phyloP scores from a whole-genome alignment of 2,329 filamentous ascomycete species.

The Nemania sp. region DNA sequence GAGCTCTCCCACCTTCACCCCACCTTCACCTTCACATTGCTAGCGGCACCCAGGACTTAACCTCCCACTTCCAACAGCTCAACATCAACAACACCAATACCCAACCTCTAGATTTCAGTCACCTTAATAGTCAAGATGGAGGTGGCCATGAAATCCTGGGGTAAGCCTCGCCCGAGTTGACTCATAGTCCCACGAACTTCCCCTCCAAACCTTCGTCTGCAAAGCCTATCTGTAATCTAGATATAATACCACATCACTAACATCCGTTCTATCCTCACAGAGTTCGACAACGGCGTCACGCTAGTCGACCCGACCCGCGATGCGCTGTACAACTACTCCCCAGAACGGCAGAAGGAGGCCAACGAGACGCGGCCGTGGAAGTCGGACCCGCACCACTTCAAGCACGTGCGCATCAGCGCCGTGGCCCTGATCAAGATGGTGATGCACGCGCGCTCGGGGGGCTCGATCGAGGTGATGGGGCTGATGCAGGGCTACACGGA shows the following conservation, averaged over 20 bases:
- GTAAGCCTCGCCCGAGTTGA: slow-evolving; percentile 54
- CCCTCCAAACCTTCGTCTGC: slow-evolving; percentile 22
- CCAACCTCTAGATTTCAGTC: slow-evolving; percentile 20
- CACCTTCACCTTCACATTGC: too few relatives aligned
- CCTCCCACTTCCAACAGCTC: slow-evolving; percentile 20
- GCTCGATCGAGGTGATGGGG: slow-evolving; percentile 94
- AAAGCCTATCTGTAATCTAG: slow-evolving; percentile 18
- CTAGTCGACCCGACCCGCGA: slow-evolving; percentile 89
- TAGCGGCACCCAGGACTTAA: slow-evolving; percentile 9
- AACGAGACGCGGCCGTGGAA: slow-evolving; percentile 78
- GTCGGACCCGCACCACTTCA: slow-evolving; percentile 87
- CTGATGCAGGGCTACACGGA: slow-evolving; percentile 96
- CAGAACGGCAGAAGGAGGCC: slow-evolving; percentile 74
- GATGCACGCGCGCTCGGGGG: slow-evolving; percentile 97
- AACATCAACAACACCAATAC: slow-evolving; percentile 26
- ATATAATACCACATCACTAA: slow-evolving; percentile 22
- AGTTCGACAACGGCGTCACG: slow-evolving; percentile 87
- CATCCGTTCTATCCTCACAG: slow-evolving; percentile 58
- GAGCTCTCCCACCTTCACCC: slow-evolving; percentile 38
- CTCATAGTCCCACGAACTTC: slow-evolving; percentile 32
- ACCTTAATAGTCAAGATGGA: slow-evolving; percentile 59
- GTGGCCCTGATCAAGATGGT: slow-evolving; percentile 98
- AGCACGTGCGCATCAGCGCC: slow-evolving; percentile 90
- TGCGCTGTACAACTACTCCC: slow-evolving; percentile 88
- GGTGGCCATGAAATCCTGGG: slow-evolving; percentile 70